Conservation (phyloP, 2,329 filamentous ascomycete genomes). For the Epichloe brachyelytri region DNA sequence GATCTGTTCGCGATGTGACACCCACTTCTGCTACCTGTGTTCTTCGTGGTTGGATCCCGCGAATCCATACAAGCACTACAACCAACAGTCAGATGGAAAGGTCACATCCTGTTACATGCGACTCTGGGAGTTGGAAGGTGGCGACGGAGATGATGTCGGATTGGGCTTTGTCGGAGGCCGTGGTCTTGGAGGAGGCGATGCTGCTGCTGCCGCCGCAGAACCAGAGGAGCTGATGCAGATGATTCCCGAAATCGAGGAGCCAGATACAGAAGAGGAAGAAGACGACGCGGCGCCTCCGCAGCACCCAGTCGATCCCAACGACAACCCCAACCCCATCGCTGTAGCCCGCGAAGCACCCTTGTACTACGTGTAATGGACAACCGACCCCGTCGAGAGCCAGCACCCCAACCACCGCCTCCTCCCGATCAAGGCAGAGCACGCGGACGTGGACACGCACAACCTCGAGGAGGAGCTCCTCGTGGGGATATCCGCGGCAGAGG, state of each 20-base stretch:
- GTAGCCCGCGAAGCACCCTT: conserved; percentile 45
- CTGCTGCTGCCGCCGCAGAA: not conserved
- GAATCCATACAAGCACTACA: conserved; percentile 86
- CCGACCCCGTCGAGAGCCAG: conserved; percentile 15
- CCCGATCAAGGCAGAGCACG: not conserved
- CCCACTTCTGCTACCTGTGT: conserved; percentile 94
- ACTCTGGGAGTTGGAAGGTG: conserved; percentile 79
- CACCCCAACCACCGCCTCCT: conserved; percentile 1
- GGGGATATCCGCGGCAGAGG: not conserved
- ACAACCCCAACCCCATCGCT: conserved; percentile 20
- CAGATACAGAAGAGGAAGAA: conserved; percentile 13
- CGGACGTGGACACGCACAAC: not conserved
- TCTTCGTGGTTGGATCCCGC: conserved; percentile 68
- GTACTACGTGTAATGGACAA: conserved; percentile 39
- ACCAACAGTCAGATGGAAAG: conserved; percentile 40
- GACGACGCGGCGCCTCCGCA: conserved; percentile 11
- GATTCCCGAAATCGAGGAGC: conserved; percentile 9
- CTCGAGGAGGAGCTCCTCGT: not conserved
- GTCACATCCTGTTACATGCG: conserved; percentile 64
- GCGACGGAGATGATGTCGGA: conserved; percentile 50
- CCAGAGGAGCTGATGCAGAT: not conserved
- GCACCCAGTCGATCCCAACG: conserved; percentile 15
- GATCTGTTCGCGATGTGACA: conserved; percentile 78
- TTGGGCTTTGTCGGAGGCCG: conserved; percentile 29
- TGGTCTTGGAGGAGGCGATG: conserved; percentile 3